Percentiles rank a stretch among this genome's conserved stretches.
Evolutionary conservation across 139 green algal species (phyloP).

Genomic region (Chlamydomonas eustigma): DNA sequence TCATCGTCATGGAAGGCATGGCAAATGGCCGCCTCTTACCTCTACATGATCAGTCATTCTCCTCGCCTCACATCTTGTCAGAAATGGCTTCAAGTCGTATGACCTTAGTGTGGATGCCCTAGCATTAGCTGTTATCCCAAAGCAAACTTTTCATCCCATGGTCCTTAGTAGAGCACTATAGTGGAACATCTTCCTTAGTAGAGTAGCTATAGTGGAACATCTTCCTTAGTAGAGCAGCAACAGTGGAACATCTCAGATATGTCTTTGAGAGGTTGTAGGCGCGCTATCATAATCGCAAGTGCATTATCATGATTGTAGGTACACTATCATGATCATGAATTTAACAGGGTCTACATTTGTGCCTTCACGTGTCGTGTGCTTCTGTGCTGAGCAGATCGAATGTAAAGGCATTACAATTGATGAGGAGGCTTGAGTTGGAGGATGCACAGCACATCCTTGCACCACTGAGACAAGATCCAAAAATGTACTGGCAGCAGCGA

Average conservation of each 20-base stretch:
- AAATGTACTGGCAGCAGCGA: background rate
- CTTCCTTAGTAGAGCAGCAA: slow-evolving; percentile 28
- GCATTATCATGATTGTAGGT: background rate
- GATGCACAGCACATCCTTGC: background rate
- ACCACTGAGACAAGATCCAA: background rate
- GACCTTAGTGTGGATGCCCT: slow-evolving; percentile 31
- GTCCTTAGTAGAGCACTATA: no score
- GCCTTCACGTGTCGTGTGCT: background rate
- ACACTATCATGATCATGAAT: background rate
- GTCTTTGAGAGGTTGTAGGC: no score
- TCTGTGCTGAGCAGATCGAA: background rate
- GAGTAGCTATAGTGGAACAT: slow-evolving; percentile 24
- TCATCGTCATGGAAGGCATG: slow-evolving; percentile 63
- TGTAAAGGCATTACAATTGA: background rate
- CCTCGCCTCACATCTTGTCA: no score
- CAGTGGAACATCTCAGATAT: slow-evolving; percentile 18
- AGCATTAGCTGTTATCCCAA: slow-evolving; percentile 28
- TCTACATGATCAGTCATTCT: no score
- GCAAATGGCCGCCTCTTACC: slow-evolving; percentile 49
- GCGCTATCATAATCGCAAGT: background rate
- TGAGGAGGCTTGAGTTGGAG: background rate
- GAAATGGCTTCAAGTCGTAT: no score
- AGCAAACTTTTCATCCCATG: slow-evolving; percentile 43
- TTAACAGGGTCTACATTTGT: background rate
- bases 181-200: no score